These are phyloP conservation scores for Fraxinus sp. DNA, from an alignment of 305 asterid genomes.

Conservation along the genomic window DNA sequence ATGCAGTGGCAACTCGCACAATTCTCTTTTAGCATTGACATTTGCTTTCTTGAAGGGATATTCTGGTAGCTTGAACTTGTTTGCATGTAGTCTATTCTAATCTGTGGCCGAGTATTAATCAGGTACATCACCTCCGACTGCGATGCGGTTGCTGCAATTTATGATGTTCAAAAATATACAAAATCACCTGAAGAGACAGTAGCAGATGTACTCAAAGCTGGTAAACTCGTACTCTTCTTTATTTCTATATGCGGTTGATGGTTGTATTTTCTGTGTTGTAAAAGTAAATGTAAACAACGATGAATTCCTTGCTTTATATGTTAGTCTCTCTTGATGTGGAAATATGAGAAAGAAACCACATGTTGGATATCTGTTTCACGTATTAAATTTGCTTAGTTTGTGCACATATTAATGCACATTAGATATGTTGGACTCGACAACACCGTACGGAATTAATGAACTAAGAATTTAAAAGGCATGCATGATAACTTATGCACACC, in stretches of 20 bases:
- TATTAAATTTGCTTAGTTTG: neutral
- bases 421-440: neutral
- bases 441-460: neutral
- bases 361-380: neutral
- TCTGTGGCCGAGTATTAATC: constrained; percentile 12
- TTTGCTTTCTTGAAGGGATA: neutral
- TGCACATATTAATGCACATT: neutral
- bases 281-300: neutral
- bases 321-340: neutral
- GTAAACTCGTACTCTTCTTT: constrained; percentile 33
- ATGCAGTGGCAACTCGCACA: neutral
- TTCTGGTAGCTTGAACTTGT: neutral
- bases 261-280: neutral
- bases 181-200: constrained; percentile 70
- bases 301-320: neutral
- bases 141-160: constrained; percentile 68
- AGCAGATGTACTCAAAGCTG: constrained; percentile 83
- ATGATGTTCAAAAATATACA: constrained; percentile 54
- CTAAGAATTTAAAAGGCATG: neutral
- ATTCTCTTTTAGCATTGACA: neutral
- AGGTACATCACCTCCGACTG: constrained; percentile 97
- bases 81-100: neutral
- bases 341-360: neutral
- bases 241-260: neutral
- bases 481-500: neutral